Conservation (phyloP, 768 basidiomycete genomes). For the Floccularia luteovirens region DNA sequence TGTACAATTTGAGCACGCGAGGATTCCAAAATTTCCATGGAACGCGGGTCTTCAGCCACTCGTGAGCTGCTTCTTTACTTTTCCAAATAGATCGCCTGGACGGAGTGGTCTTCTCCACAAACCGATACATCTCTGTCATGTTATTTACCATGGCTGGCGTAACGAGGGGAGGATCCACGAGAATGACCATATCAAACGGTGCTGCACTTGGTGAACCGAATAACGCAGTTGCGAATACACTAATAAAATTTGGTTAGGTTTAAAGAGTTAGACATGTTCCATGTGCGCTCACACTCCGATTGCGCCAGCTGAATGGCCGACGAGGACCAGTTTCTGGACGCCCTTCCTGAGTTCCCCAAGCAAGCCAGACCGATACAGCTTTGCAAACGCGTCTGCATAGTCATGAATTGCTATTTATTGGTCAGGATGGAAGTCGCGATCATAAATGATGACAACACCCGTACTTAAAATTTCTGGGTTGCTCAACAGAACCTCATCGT, state of each 20-base stretch:
- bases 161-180: background rate
- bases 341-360: background rate
- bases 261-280: background rate
- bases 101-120: slow-evolving; percentile 7
- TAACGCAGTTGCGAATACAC: background rate
- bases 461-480: slow-evolving; percentile 11
- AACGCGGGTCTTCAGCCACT: slow-evolving; percentile 11
- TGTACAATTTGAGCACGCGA: slow-evolving; percentile 12
- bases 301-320: slow-evolving; percentile 13
- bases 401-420: slow-evolving; percentile 9
- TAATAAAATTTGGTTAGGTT: background rate
- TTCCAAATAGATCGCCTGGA: slow-evolving; percentile 13
- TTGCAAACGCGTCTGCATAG: slow-evolving; percentile 5
- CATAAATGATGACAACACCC: background rate
- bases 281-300: slow-evolving; percentile 9
- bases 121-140: background rate
- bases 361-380: background rate
- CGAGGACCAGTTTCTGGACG: slow-evolving; percentile 6
- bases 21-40: slow-evolving; percentile 19
- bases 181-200: background rate
- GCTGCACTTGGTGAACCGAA: background rate
- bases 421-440: background rate
- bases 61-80: slow-evolving; percentile 13
- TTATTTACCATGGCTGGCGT: background rate
- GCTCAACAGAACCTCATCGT: slow-evolving; percentile 12